Evolutionary conservation across 2,329 filamentous ascomycete genomes (phyloP), one percentile per base, ranked within the genome.

Genomic region (Aurifilum marmelostoma): DNA sequence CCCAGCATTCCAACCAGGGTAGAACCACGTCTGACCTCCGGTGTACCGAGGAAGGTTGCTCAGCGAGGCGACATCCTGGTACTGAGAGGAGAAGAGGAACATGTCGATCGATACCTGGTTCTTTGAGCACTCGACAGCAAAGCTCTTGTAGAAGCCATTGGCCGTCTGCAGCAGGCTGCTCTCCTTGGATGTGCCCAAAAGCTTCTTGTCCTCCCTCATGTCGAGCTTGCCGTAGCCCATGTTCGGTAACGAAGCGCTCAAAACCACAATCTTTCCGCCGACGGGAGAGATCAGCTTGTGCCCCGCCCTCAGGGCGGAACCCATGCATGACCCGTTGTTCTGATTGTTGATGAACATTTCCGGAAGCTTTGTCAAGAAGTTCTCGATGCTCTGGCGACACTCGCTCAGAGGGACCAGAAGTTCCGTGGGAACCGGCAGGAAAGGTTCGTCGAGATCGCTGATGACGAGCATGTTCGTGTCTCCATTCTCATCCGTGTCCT

Each of bases 51-150:
- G 96, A 63, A 99, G 85, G 79, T 97, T 97, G 84, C 94, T 97
- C 66, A 99, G 85, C 41, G 94, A 97, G 6, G 96, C 96, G 65
- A 99, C 96, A 78, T 99, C 96, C 80, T 98, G 96, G 79, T 99
- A 97, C 78, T 96, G 92, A 21, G 93, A 94, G 4, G 93, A 96
- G 82, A 97, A 97, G 64, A 97, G 84, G 84, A 97, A 97, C 94
- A 97, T 97, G 79, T 97, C 94, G 74, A 99, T 94, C 0, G 94
- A 98, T 37, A 99, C 96, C 80, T 99, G 96, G 74, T 97, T 97
- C 84, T 99, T 99, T 50, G 94, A 97, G 81, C 96, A 99, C 79
- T 99, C 96, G 3, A 99, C 96, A 0, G 96, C 96, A 76, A 99
- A 99, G 76, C 93, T 97, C 85, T 99, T 99, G 87, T 98, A 99